Evolutionary conservation across 2,329 filamentous ascomycete species (phyloP), one percentile per base, ranked within the genome.

Genomic region (Neopestalotiopsis clavispora): DNA sequence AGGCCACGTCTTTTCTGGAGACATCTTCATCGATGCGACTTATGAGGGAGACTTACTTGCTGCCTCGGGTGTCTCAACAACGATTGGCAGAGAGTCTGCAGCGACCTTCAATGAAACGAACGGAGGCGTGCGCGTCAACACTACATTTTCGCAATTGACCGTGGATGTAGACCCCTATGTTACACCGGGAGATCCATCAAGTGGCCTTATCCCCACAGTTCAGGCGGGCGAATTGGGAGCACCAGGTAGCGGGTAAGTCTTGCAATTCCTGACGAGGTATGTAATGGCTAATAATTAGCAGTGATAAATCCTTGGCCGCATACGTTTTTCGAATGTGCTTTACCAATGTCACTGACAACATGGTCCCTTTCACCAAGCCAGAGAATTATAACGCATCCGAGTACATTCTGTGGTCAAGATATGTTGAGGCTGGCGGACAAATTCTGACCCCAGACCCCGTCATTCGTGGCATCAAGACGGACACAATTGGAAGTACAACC

Each of bases 1-100:
- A 10, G 34, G 34, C 34, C 34, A 38, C 10, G 34, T 38, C 34
- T 38, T 38, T 10, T 38, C 49, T n/a, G 49, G 49, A 56, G 23
- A 23, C 9, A 14, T 74, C 52, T 73, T 76, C 61, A 70, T 76
- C 45, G 74, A 76, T 30, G 74, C 74, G 5, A 71, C 72, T 14
- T 76, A 76, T 56, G 74, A 76, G 52, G 75, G 74, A 9, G 74
- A 76, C 42, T 68, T 76, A 2, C 71, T 75, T 56, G 74, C 72
- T 14, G 72, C 72, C 3, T 69, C 72, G 1, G 68, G 67, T 28
- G 32, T 69, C 63, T 20, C 56, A 68, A 34, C 72, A 74, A 10
- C 72, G 74, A 28, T 74, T 75, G 49, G 49, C 49, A n/a, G 49
- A 56, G 49, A 56, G 23, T 23, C 49, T 7, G 17, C 49, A 14